Conservation (phyloP, 1,139 yeast species). For the Hansenula sp. region DNA sequence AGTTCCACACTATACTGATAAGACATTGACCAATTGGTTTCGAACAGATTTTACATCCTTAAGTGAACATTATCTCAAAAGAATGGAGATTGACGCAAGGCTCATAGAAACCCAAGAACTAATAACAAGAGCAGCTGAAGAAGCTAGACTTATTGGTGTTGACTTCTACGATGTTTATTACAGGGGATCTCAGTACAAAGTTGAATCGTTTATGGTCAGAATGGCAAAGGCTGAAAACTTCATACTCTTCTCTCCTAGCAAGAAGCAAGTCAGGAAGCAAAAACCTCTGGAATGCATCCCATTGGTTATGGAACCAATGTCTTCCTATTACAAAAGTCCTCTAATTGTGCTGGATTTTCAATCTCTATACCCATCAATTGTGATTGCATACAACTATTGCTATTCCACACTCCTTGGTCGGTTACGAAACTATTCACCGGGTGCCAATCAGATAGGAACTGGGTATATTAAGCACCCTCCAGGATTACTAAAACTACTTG, state of each 20-base stretch:
- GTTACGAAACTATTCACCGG: slow-evolving; percentile 47
- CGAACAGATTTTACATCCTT: slow-evolving; percentile 32
- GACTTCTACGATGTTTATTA: slow-evolving; percentile 86
- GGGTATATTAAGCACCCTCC: slow-evolving; percentile 44
- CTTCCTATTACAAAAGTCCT: slow-evolving; percentile 84
- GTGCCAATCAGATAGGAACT: slow-evolving; percentile 50
- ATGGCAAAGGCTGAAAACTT: slow-evolving; percentile 74
- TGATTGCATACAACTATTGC: slow-evolving; percentile 90
- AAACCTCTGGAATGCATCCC: slow-evolving; percentile 87
- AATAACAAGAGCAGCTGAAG: slow-evolving; percentile 71
- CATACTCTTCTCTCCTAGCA: slow-evolving; percentile 74
- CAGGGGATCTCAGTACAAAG: slow-evolving; percentile 91
- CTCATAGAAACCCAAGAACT: slow-evolving; percentile 63
- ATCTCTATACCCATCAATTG: slow-evolving; percentile 86
- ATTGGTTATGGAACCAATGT: slow-evolving; percentile 85
- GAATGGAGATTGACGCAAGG: slow-evolving; percentile 45
- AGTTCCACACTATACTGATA: slow-evolving; percentile 56
- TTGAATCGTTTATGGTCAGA: slow-evolving; percentile 76
- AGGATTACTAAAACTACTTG: slow-evolving; percentile 53
- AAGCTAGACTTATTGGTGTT: slow-evolving; percentile 82
- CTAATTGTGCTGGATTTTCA: slow-evolving; percentile 88
- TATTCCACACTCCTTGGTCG: slow-evolving; percentile 84
- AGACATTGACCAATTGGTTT: slow-evolving; percentile 53
- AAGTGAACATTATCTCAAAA: slow-evolving; percentile 46
- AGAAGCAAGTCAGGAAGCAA: slow-evolving; percentile 78